Conservation (phyloP, 352 stramenopile species). For the Globisporangium alternatum region DNA sequence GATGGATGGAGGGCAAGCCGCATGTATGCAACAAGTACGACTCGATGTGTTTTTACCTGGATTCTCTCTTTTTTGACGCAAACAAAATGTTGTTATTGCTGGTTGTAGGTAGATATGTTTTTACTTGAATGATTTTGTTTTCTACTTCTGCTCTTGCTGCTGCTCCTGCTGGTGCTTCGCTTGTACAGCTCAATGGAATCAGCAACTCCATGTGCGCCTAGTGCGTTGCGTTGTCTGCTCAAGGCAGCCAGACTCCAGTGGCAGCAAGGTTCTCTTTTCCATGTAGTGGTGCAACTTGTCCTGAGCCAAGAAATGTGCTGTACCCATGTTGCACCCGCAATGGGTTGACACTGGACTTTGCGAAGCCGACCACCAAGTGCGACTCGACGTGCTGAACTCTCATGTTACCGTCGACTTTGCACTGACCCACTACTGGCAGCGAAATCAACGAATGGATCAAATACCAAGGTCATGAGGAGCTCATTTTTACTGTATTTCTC, state of each 20-base stretch:
- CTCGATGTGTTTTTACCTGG: slow-evolving; percentile 16
- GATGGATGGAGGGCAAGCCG: slow-evolving; percentile 3
- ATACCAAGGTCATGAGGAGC: too few relatives aligned
- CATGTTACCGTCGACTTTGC: too few relatives aligned
- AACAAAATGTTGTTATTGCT: slow-evolving; percentile 5
- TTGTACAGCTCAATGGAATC: not conserved
- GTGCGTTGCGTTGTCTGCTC: too few relatives aligned
- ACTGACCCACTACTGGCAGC: too few relatives aligned
- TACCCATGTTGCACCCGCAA: not conserved
- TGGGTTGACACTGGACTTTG: not conserved
- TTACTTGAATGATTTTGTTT: slow-evolving; percentile 6
- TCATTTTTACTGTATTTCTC: too few relatives aligned
- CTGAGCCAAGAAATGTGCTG: too few relatives aligned
- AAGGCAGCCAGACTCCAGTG: too few relatives aligned
- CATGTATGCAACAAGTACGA: slow-evolving; percentile 8
- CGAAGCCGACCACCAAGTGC: not conserved
- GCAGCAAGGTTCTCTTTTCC: too few relatives aligned
- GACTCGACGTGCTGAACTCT: not conserved
- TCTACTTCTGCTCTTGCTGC: not conserved
- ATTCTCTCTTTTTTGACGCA: slow-evolving; percentile 8
- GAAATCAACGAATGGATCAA: too few relatives aligned
- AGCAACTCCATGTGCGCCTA: not conserved
- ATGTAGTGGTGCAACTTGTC: too few relatives aligned
- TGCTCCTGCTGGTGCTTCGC: not conserved
- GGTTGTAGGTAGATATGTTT: slow-evolving; percentile 10